These are phyloP conservation scores for Pseudozyma sp. DNA, from an alignment of 1,284 basidiomycete genomes.

Conservation along the genomic window DNA sequence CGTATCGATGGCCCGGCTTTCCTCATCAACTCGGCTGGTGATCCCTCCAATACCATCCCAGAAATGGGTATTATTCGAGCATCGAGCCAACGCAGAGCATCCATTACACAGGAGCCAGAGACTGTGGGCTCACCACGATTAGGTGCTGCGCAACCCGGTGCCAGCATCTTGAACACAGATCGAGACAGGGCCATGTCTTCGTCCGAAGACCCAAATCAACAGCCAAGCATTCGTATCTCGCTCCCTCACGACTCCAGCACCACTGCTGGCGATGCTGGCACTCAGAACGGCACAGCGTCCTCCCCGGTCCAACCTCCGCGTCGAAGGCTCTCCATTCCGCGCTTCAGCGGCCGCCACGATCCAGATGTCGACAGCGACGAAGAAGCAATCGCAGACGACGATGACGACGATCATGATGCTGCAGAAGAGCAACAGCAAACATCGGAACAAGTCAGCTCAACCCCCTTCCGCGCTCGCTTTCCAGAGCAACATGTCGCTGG, in stretches of 20 bases:
- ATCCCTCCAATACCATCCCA: constrained; percentile 42
- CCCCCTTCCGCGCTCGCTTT: constrained; percentile 39
- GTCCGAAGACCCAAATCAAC: constrained; percentile 12
- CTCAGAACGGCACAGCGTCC: not conserved
- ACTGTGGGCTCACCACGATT: constrained; percentile 3
- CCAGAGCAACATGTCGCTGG: constrained; percentile 19
- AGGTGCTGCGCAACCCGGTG: constrained; percentile 15
- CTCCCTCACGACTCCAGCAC: constrained; percentile 18
- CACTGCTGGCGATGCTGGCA: not conserved
- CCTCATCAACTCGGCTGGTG: constrained; percentile 64
- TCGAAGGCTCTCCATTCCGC: constrained; percentile 37
- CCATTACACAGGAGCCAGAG: constrained; percentile 18
- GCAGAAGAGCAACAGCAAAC: not conserved
- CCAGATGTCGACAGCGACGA: constrained; percentile 40
- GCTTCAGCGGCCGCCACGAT: constrained; percentile 33
- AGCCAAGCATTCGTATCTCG: constrained; percentile 45
- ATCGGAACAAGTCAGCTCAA: constrained; percentile 10
- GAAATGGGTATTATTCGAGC: constrained; percentile 8
- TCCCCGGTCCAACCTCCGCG: constrained; percentile 4
- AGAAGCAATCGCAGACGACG: constrained; percentile 20
- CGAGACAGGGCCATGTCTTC: constrained; percentile 5
- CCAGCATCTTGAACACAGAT: constrained; percentile 25
- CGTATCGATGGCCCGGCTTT: constrained; percentile 66
- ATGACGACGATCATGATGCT: not conserved
- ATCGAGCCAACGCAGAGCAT: not conserved